phyloP scores from a whole-genome alignment of 164 flowering plant genomes.

The Tinospora cordifolia region DNA sequence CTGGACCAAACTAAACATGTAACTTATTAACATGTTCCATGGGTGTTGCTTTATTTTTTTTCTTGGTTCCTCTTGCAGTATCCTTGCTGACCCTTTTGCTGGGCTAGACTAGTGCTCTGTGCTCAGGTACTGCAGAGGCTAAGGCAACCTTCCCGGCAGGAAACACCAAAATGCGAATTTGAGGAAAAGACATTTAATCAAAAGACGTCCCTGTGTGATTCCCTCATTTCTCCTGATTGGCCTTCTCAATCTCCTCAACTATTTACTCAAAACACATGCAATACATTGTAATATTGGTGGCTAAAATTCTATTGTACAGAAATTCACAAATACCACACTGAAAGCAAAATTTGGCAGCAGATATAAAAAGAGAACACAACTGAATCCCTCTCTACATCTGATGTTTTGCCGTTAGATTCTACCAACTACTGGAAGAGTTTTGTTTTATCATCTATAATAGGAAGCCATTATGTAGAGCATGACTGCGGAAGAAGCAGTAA shows the following conservation, averaged over 20 bases:
- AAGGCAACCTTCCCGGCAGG: neutral
- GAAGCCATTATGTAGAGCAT: constrained; percentile 57
- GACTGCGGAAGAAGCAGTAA: constrained; percentile 50
- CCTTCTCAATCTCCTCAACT: neutral
- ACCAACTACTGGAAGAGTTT: neutral
- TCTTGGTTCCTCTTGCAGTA: too few species aligned
- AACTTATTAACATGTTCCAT: too few species aligned
- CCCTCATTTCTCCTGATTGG: neutral
- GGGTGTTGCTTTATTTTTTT: too few species aligned
- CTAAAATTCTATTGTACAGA: neutral
- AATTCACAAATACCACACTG: too few species aligned
- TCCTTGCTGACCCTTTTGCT: too few species aligned
- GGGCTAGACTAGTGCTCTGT: too few species aligned
- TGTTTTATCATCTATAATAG: constrained; percentile 44
- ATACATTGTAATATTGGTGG: neutral
- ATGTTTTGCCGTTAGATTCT: constrained; percentile 1
- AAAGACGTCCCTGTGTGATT: neutral
- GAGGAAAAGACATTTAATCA: too few species aligned
- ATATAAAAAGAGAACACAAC: neutral
- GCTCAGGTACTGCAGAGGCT: too few species aligned
- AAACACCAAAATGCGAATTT: neutral
- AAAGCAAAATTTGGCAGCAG: constrained; percentile 25
- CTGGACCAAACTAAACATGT: too few species aligned
- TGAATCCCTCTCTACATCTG: neutral
- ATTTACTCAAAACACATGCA: neutral